Evolutionary conservation across 768 basidiomycete species (phyloP), one percentile per base, ranked within the genome.

Genomic region (Podaxis sp.): DNA sequence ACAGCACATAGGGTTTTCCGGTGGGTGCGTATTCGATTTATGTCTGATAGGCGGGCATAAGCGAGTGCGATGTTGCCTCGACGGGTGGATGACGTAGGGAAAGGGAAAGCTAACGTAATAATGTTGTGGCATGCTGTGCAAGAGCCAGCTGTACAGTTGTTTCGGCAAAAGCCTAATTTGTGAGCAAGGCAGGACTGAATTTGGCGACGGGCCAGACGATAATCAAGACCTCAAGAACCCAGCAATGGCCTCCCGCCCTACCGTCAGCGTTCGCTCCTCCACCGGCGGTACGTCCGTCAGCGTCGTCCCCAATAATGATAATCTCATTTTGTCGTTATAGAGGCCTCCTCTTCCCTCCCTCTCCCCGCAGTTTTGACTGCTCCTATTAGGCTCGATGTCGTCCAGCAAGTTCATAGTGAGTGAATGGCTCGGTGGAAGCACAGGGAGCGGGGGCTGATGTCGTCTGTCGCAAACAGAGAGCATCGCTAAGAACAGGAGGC

Each of bases 401-500:
- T 99, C 70, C 86, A 93, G 65, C 95, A 95, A 78, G 94, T 99
- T 64, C 96, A 99, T 92, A 99, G 97, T 98, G 77, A 81, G 93
- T 87, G 10, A 13, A 50, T 22, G 0, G 0, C 13, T 2, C 7
- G 4, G n/a, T 24, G 20, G 38, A 22, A 48, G 15, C 30, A 50
- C 11, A n/a, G 17, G 33, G 26, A 33, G 22, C 36, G n/a, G 40
- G 51, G 20, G 38, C 69, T 68, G 60, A 69, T 48, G n/a, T 58
- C 44, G 63, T 12, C 37, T 11, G 24, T 64, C 1, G 40, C 10
- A 0, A 33, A 12, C 77, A 97, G 95, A 96, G 88, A 94, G 92
- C 82, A 88, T 98, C 73, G 93, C 93, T 62, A 97, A 97, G 89
- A 97, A 98, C 88, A 92, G 86, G 80, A 88, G 96, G 72, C 96